Base-by-base conservation (phyloP, 768 basidiomycete species). In the Boletus pseudo-olivaceus region DNA sequence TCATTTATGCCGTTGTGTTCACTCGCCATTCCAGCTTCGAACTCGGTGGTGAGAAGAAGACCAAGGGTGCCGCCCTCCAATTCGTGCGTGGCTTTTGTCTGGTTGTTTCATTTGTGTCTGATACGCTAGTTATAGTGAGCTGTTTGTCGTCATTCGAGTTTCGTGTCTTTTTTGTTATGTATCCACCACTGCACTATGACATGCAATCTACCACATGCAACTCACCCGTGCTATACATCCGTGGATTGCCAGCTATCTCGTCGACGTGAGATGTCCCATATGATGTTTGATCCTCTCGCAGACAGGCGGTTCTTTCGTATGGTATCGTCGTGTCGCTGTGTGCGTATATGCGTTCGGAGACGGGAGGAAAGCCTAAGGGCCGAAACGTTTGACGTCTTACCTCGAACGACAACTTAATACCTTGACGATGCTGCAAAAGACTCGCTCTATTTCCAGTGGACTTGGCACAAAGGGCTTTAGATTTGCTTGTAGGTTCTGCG, bases 21-120 rank as follows among this genome's bases (percentile, higher is more conserved):
- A 37, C 9, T 54, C 32, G 5, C 44, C 7, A 47, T 49, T 45
- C 20, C 62, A 93, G 92, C 82, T 98, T 99, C 82, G 96, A 98
- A 79, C 88, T 98, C 51, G 96, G 97, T 75, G 97, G 97, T 72
- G 97, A 99, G 84, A 99, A 98, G 86, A 98, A 98, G 89, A 94
- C 92, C 65, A 94, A 94, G 84, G 93, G 93, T 75, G 93, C 92
- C 66, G 94, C 93, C 58, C 89, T 95, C 67, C 84, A 83, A 70
- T 95, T 95, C 84, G 91, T 93, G 74, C 66, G 91, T 89, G 5
- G 15, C 33, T 26, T 41, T 45, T 15, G 26, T 30, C 17, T 32
- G 34, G 11, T 7, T 14, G 9, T 43, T 11, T 32, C 7, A 1
- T 17, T 1, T 1, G 17, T 52, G 9, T 40, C 61, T 63, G 53